These are phyloP conservation scores for Amanita rimosa DNA, from an alignment of 768 basidiomycete genomes.

Conservation along the genomic window DNA sequence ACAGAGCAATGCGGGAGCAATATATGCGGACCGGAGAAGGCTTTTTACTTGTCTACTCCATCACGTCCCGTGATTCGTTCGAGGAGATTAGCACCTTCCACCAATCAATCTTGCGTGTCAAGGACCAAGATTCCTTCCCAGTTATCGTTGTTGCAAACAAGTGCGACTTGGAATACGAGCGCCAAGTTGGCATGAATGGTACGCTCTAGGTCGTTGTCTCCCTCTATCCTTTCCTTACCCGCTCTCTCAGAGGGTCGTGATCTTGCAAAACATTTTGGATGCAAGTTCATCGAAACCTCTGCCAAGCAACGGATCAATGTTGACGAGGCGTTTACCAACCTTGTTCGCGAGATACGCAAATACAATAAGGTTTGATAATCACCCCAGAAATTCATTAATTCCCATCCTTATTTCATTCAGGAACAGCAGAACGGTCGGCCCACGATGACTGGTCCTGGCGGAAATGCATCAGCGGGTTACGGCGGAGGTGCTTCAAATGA, in stretches of 20 bases:
- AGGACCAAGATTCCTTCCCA: constrained; percentile 93
- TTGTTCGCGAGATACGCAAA: constrained; percentile 88
- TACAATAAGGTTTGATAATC: constrained; percentile 69
- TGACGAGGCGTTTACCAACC: constrained; percentile 87
- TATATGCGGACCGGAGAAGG: constrained; percentile 99
- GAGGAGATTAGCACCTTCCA: constrained; percentile 96
- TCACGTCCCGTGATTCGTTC: constrained; percentile 95
- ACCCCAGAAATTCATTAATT: not conserved
- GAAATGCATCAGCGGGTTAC: constrained; percentile 37
- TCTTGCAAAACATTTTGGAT: constrained; percentile 88
- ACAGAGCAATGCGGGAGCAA: constrained; percentile 95
- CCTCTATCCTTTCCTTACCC: not conserved
- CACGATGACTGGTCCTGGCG: constrained; percentile 32
- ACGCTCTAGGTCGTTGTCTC: constrained; percentile 11
- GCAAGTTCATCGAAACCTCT: constrained; percentile 93
- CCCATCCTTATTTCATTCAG: constrained; percentile 21
- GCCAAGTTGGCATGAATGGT: constrained; percentile 95
- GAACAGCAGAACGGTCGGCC: constrained; percentile 75
- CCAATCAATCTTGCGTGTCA: constrained; percentile 92
- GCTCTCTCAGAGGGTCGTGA: constrained; percentile 78
- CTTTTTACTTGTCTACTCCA: constrained; percentile 95
- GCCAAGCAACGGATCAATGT: constrained; percentile 96
- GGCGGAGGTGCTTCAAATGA: constrained; percentile 39
- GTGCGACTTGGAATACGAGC: constrained; percentile 89
- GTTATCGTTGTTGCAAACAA: constrained; percentile 98